Evolutionary conservation across 2,329 filamentous ascomycete genomes (phyloP), one percentile per base, ranked within the genome.

Genomic region (Fusarium hostae): DNA sequence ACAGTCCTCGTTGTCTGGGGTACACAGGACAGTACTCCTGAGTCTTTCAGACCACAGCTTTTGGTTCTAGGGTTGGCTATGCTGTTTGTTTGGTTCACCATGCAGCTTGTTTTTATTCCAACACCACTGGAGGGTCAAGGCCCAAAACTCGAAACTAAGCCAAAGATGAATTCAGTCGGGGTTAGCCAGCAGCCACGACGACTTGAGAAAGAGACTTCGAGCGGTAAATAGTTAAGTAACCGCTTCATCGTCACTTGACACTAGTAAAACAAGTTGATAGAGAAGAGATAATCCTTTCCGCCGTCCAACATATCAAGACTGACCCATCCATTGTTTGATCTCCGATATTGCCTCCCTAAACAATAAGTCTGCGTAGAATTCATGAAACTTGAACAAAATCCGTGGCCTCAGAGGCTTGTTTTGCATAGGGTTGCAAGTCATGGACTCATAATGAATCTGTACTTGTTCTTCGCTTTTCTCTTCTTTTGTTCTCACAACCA

Each of bases 341-440:
- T 76, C 71, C 0, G 73, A 51, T 28, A 79, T 54, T 2, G 69
- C 75, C 2, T 80, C 76, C 13, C 74, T 67, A 20, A 79, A 79
- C 2, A 79, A 32, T 2, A 75, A 37, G 37, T 75, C 67, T 3
- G 75, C 72, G 45, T 79, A 79, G 1, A 55, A 22, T 20, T 70
- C 59, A 43, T 79, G 78, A 20, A 79, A 77, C 4, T 20, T 20
- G 32, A 68, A 66, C 61, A 78, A 24, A 4, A 72, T 63, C 5
- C 22, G n/a, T 0, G 73, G 65, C 1, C 28, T 8, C 2, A 76
- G 28, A 10, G 59, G 62, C 4, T 68, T 75, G 50, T 79, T 69
- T 9, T 63, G 40, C 1, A 18, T 72, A 0, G 78, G 78, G 4
- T 80, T 79, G 20, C 78, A 80, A 6, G 66, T 56, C 39, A 75